These are phyloP conservation scores for Ganoderma resinaceum DNA, from an alignment of 1,284 basidiomycete species.

Conservation along the genomic window DNA sequence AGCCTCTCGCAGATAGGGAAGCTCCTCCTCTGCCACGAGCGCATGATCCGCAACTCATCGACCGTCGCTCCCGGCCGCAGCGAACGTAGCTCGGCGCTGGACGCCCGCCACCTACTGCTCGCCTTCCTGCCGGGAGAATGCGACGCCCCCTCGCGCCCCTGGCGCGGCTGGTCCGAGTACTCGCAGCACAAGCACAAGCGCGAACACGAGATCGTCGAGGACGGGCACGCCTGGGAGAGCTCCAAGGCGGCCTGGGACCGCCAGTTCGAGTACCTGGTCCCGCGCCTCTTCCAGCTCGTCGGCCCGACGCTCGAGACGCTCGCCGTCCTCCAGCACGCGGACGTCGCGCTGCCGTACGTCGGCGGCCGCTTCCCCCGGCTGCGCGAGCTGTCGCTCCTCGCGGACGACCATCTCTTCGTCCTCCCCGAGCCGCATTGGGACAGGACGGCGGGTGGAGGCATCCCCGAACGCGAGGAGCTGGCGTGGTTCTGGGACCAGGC, in stretches of 20 bases:
- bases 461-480: slow-evolving; percentile 1
- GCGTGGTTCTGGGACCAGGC: background rate
- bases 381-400: slow-evolving; percentile 22
- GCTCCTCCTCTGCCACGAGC: slow-evolving; percentile 11
- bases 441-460: background rate
- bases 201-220: slow-evolving; percentile 16
- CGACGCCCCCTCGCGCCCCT: slow-evolving; percentile 20
- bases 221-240: slow-evolving; percentile 20
- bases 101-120: slow-evolving; percentile 23
- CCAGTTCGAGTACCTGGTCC: slow-evolving; percentile 23
- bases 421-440: slow-evolving; percentile 9
- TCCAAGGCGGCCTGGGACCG: slow-evolving; percentile 28
- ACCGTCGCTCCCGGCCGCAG: background rate
- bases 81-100: background rate
- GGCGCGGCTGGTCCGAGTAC: slow-evolving; percentile 24
- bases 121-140: slow-evolving; percentile 28
- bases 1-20: slow-evolving; percentile 15
- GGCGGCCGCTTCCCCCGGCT: slow-evolving; percentile 14
- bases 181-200: slow-evolving; percentile 16
- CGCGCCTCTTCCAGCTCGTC: slow-evolving; percentile 24
- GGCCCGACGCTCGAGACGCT: slow-evolving; percentile 26
- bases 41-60: background rate
- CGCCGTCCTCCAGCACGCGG: slow-evolving; percentile 17
- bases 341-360: slow-evolving; percentile 17
- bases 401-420: slow-evolving; percentile 25